Evolutionary conservation across 2,329 filamentous ascomycete genomes (phyloP), one percentile per base, ranked within the genome.

Genomic region (Apiospora saccharicola): DNA sequence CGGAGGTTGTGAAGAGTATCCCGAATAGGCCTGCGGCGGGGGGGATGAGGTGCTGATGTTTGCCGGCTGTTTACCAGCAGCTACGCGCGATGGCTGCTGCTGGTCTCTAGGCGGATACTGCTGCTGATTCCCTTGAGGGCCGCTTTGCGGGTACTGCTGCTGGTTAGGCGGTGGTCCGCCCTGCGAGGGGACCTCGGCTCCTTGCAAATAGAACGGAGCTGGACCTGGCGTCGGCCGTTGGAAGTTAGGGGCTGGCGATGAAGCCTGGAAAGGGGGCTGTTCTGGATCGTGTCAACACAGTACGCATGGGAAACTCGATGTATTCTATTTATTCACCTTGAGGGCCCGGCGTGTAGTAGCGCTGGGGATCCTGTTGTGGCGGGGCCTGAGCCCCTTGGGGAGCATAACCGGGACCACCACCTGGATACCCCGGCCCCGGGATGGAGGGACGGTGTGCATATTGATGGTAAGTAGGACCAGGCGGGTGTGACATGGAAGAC

Each of bases 401-500:
- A 71, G 83, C 82, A 73, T 86, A 85, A 51, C 77, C 78, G 12
- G 79, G 78, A 14, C 75, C 76, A 22, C 75, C 34, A 68, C 79
- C 77, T 1, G 79, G 76, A 68, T 82, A 80, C 71, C 71, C 77
- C 24, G 76, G 77, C 30, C 79, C 80, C 19, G 85, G 83, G 30
- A 83, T 79, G 69, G 81, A 84, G 16, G 88, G 88, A 44, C 88
- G 85, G 82, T 90, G 85, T 61, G 86, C 84, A 75, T 91, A 91
- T 76, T 94, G 91, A 77, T 93, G 92, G 80, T 96, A 96, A 76
- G 88, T 90, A 67, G 92, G 90, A 79, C 94, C 93, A 70, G 93
- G 91, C n/a, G 95, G 93, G 77, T 98, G 96, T 0, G 95, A 91
- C 96, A 99, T 98, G 71, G 96, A 98, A 24, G 94, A 93, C 82